These are phyloP conservation scores for Calonectria ilicicola DNA, from an alignment of 2,329 filamentous ascomycete genomes.

Conservation along the genomic window DNA sequence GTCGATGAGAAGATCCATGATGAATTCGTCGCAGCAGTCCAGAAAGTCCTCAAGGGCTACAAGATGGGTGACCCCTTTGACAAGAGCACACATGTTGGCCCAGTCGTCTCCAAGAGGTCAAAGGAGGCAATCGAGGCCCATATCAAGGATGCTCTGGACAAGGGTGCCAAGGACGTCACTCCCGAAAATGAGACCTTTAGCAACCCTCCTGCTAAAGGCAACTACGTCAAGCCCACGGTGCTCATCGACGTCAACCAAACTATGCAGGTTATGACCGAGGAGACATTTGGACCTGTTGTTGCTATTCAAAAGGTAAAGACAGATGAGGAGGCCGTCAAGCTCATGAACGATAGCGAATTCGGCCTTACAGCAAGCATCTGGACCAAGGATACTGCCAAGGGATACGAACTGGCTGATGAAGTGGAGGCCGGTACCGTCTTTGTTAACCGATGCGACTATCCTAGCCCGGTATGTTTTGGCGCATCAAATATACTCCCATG, in stretches of 20 bases:
- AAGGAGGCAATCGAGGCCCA: constrained; percentile 82
- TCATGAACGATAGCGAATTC: constrained; percentile 97
- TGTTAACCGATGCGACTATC: constrained; percentile 93
- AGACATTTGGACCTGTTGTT: constrained; percentile 95
- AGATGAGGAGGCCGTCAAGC: constrained; percentile 82
- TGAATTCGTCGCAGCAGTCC: constrained; percentile 81
- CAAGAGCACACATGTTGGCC: constrained; percentile 83
- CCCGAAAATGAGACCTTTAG: constrained; percentile 84
- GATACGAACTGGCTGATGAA: constrained; percentile 80
- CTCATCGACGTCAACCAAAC: constrained; percentile 82
- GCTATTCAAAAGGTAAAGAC: constrained; percentile 87
- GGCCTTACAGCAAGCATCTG: constrained; percentile 97
- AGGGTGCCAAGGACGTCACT: constrained; percentile 87
- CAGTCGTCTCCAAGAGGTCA: constrained; percentile 85
- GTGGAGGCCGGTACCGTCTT: constrained; percentile 96
- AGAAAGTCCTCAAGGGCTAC: constrained; percentile 84
- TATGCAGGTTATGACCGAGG: constrained; percentile 92
- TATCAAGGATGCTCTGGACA: constrained; percentile 83
- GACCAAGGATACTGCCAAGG: constrained; percentile 86
- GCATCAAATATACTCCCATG: background rate
- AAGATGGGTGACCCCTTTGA: constrained; percentile 90
- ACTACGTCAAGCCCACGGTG: constrained; percentile 89
- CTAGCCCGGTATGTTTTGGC: constrained; percentile 79
- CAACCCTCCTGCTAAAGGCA: constrained; percentile 80
- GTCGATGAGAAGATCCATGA: constrained; percentile 89